phyloP scores from a whole-genome alignment of 2,329 filamentous ascomycete species.

The Metarhizium brunneum region DNA sequence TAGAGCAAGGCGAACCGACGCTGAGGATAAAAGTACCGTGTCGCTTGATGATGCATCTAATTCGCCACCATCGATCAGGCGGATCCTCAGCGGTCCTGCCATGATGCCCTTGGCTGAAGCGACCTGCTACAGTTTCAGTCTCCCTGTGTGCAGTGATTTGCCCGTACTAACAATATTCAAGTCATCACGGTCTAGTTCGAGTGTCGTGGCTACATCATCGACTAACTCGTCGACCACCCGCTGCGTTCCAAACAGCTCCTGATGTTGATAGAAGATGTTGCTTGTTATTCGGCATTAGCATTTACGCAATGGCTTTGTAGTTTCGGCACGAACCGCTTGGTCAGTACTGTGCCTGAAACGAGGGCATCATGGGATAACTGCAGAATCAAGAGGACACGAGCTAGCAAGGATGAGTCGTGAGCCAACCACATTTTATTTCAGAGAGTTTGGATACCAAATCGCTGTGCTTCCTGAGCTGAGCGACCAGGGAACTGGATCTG shows the following conservation, averaged over 20 bases:
- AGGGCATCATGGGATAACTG: slow-evolving; percentile 52
- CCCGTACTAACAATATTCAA: slow-evolving; percentile 56
- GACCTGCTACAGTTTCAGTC: slow-evolving; percentile 34
- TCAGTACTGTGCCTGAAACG: slow-evolving; percentile 42
- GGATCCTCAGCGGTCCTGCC: slow-evolving; percentile 45
- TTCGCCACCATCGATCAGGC: slow-evolving; percentile 32
- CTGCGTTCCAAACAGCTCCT: slow-evolving; percentile 62
- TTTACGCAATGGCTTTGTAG: neutral
- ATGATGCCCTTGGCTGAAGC: slow-evolving; percentile 67
- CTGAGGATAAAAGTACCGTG: slow-evolving; percentile 13
- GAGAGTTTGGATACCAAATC: slow-evolving; percentile 35
- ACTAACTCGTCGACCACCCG: slow-evolving; percentile 60
- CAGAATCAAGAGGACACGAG: slow-evolving; percentile 47
- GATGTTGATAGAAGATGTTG: slow-evolving; percentile 72
- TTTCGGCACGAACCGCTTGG: slow-evolving; percentile 44
- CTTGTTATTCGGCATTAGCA: slow-evolving; percentile 29
- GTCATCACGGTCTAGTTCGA: slow-evolving; percentile 52
- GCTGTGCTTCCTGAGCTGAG: slow-evolving; percentile 35
- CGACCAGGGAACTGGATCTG: slow-evolving; percentile 37
- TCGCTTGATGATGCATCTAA: slow-evolving; percentile 22
- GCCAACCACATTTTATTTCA: neutral
- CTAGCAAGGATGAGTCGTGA: slow-evolving; percentile 22
- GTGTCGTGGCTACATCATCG: slow-evolving; percentile 63
- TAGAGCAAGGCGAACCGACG: neutral
- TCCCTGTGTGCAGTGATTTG: neutral